These are phyloP conservation scores for Tubosaeta brunneosetosa DNA, from an alignment of 768 basidiomycete genomes.

Conservation along the genomic window DNA sequence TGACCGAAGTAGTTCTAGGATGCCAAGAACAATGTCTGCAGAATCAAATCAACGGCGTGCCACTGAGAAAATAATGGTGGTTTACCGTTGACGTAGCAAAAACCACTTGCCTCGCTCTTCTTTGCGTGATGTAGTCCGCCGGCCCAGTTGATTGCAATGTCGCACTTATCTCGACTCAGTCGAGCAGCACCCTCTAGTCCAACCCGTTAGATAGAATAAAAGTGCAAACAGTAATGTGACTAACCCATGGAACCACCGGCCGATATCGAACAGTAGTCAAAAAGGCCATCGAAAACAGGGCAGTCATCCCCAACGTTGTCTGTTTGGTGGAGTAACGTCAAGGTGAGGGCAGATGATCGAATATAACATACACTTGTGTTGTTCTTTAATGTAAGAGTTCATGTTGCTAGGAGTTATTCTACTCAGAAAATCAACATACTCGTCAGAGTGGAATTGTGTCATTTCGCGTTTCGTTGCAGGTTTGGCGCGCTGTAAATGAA, in stretches of 20 bases:
- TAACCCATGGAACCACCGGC: slow-evolving; percentile 99
- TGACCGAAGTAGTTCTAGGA: slow-evolving; percentile 86
- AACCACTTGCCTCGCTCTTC: slow-evolving; percentile 98
- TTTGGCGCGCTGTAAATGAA: slow-evolving; percentile 76
- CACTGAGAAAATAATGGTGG: background rate
- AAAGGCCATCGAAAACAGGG: slow-evolving; percentile 96
- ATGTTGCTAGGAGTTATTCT: slow-evolving; percentile 94
- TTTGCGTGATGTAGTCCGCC: slow-evolving; percentile 98
- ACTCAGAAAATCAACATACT: slow-evolving; percentile 96
- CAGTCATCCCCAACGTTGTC: slow-evolving; percentile 99
- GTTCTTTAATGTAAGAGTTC: slow-evolving; percentile 89
- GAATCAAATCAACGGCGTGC: slow-evolving; percentile 1
- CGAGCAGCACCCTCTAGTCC: slow-evolving; percentile 90
- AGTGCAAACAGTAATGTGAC: slow-evolving; percentile 20
- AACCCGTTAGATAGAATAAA: slow-evolving; percentile 5
- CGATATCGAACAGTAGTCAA: slow-evolving; percentile 98
- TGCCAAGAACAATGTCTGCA: slow-evolving; percentile 93
- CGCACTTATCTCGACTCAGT: slow-evolving; percentile 93
- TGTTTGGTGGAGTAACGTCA: slow-evolving; percentile 26
- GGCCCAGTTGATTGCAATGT: slow-evolving; percentile 99
- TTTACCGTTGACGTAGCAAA: slow-evolving; percentile 96
- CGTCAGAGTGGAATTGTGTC: slow-evolving; percentile 99
- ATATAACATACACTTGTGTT: slow-evolving; percentile 78
- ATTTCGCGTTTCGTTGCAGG: slow-evolving; percentile 99
- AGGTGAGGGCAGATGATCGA: background rate